A percentile compares a stretch with the other conserved stretches of the same genome.
These are phyloP conservation scores for Massarina eburnea DNA, from an alignment of 2,329 filamentous ascomycete genomes.

Conservation along the genomic window DNA sequence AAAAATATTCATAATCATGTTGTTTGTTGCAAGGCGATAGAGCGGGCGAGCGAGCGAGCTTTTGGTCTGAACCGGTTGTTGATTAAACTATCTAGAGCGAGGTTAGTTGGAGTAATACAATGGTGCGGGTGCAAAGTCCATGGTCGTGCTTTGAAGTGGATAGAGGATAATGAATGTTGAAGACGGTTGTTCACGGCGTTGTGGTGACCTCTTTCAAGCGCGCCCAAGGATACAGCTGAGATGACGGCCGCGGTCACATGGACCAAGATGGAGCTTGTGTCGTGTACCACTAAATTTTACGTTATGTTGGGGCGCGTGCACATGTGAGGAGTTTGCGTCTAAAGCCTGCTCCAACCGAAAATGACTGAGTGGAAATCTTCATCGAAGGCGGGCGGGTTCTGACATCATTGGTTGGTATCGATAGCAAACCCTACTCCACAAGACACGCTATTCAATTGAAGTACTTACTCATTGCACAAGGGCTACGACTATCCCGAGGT, in stretches of 20 bases:
- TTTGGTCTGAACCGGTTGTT: too few species aligned
- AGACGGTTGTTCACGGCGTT: slow-evolving; percentile 34
- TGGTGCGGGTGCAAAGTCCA: background rate
- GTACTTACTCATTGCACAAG: too few species aligned
- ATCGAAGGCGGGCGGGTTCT: background rate
- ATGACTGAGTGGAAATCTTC: background rate
- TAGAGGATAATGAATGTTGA: slow-evolving; percentile 15
- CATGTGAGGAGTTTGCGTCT: background rate
- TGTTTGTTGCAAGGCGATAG: background rate
- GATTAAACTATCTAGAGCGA: too few species aligned
- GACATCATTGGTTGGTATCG: too few species aligned
- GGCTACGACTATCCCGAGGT: too few species aligned
- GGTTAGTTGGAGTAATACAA: too few species aligned
- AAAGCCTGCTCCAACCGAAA: background rate
- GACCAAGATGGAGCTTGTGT: too few species aligned
- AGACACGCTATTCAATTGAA: too few species aligned
- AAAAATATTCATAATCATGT: background rate
- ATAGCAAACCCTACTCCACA: too few species aligned
- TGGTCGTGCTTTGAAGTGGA: background rate
- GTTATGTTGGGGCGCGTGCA: slow-evolving; percentile 6
- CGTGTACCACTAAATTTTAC: slow-evolving; percentile 23
- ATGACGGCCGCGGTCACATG: slow-evolving; percentile 4
- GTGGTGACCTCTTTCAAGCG: slow-evolving; percentile 4
- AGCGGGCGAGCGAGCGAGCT: background rate
- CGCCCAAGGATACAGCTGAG: background rate